Conservation (phyloP, 140 eudicot genomes). For the Anethum foeniculum region DNA sequence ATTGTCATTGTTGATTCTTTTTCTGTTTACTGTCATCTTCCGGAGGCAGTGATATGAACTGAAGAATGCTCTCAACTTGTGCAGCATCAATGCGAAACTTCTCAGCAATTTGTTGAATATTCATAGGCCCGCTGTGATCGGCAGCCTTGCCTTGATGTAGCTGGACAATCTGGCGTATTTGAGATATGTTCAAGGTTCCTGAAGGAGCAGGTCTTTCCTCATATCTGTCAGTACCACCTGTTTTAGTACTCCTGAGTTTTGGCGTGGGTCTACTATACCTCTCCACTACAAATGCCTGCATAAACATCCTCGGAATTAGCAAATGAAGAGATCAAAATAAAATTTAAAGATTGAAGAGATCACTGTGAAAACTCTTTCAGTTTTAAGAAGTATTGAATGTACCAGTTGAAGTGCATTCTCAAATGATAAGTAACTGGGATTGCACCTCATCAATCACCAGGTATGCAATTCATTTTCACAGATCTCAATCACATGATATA, state of each 20-base stretch:
- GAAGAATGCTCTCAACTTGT: slow-evolving; percentile 56
- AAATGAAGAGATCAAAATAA: background rate
- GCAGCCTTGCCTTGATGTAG: slow-evolving; percentile 73
- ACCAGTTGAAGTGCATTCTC: background rate
- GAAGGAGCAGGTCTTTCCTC: slow-evolving; percentile 64
- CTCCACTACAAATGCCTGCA: slow-evolving; percentile 7
- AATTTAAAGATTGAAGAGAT: background rate
- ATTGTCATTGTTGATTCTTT: slow-evolving; percentile 32
- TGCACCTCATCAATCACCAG: background rate
- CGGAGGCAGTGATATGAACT: slow-evolving; percentile 59
- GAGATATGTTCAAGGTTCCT: slow-evolving; percentile 73
- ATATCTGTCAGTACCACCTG: slow-evolving; percentile 44
- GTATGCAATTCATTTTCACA: background rate
- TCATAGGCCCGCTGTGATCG: slow-evolving; percentile 65
- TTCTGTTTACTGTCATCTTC: slow-evolving; percentile 45
- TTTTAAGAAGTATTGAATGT: background rate
- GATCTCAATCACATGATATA: background rate
- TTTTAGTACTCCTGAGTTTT: slow-evolving; percentile 4
- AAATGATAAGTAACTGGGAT: background rate
- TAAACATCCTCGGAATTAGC: background rate
- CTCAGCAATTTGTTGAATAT: slow-evolving; percentile 54
- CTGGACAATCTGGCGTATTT: slow-evolving; percentile 71
- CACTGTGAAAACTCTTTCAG: background rate
- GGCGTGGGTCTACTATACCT: background rate
- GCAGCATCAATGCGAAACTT: slow-evolving; percentile 49